Conservation (phyloP, 2,329 filamentous ascomycete genomes). For the Aschersonia sp. region DNA sequence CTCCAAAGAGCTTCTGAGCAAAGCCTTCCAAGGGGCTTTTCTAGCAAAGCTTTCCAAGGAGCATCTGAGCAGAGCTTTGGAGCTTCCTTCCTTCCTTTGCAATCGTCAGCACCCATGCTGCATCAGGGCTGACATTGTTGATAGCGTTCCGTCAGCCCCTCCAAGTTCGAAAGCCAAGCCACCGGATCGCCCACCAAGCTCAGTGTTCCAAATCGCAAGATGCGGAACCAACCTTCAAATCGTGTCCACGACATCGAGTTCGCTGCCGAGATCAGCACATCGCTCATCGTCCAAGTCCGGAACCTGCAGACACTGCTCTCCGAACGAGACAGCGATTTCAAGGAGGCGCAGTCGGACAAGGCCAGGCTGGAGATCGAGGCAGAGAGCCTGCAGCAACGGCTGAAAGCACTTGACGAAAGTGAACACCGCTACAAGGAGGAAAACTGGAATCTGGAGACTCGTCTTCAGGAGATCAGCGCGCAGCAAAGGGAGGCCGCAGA, state of each 20-base stretch:
- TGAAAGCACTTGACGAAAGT: slow-evolving; percentile 78
- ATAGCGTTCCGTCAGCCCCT: slow-evolving; percentile 56
- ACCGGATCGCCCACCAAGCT: slow-evolving; percentile 81
- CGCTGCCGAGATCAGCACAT: slow-evolving; percentile 94
- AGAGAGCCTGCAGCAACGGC: slow-evolving; percentile 62
- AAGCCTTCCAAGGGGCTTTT: no score
- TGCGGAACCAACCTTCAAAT: slow-evolving; percentile 78
- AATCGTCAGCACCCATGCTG: not conserved
- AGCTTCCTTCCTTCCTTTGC: no score
- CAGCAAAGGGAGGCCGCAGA: slow-evolving; percentile 63
- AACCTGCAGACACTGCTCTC: slow-evolving; percentile 73
- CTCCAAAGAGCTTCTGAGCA: no score
- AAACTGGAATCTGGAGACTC: slow-evolving; percentile 94
- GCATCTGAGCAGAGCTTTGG: not conserved
- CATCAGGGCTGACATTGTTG: slow-evolving; percentile 2
- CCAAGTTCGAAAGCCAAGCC: slow-evolving; percentile 72
- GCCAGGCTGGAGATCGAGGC: slow-evolving; percentile 70
- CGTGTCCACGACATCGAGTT: slow-evolving; percentile 94
- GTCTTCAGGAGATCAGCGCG: slow-evolving; percentile 68
- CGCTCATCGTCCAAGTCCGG: slow-evolving; percentile 82
- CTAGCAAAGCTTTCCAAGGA: not conserved
- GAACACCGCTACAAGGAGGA: slow-evolving; percentile 96
- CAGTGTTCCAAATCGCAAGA: slow-evolving; percentile 70
- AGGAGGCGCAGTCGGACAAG: slow-evolving; percentile 58
- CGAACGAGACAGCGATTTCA: slow-evolving; percentile 79